Conservation (phyloP, 768 basidiomycete genomes). For the Lepiota brunneoincarnata region DNA sequence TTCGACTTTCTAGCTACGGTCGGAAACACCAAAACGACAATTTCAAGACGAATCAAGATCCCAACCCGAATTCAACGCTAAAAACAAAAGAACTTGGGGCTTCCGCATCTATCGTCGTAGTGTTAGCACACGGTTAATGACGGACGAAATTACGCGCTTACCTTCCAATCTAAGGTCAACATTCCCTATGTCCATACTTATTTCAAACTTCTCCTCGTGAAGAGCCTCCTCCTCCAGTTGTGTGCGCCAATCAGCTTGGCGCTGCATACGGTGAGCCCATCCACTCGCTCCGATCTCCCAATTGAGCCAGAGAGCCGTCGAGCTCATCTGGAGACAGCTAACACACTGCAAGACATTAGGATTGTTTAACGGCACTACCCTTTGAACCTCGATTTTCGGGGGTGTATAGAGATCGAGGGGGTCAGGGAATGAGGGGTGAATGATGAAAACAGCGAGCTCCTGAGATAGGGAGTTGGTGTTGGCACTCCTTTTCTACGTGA, state of each 20-base stretch:
- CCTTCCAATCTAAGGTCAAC: no score
- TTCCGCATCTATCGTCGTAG: no score
- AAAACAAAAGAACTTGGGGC: not conserved
- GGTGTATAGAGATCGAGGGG: conserved; percentile 2
- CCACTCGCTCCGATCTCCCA: conserved; percentile 26
- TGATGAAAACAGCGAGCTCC: conserved; percentile 23
- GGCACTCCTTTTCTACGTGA: not conserved
- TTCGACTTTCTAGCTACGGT: no score
- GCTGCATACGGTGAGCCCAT: not conserved
- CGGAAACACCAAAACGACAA: not conserved
- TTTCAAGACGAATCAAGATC: not conserved
- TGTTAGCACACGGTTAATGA: not conserved
- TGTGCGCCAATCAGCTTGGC: not conserved
- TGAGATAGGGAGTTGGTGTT: conserved; percentile 11
- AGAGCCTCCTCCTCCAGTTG: not conserved
- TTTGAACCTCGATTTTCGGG: conserved; percentile 9
- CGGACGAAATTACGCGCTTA: not conserved
- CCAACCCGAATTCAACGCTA: conserved; percentile 3
- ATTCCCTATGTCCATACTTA: not conserved
- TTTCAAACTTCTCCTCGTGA: not conserved
- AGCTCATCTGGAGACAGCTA: conserved; percentile 56
- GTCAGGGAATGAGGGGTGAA: conserved; percentile 15
- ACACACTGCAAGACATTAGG: conserved; percentile 26
- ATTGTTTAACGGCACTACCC: conserved; percentile 25
- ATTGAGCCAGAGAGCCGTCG: conserved; percentile 50